Base-by-base conservation (phyloP, 1,284 basidiomycete species). In the Rhodotorula sp. region DNA sequence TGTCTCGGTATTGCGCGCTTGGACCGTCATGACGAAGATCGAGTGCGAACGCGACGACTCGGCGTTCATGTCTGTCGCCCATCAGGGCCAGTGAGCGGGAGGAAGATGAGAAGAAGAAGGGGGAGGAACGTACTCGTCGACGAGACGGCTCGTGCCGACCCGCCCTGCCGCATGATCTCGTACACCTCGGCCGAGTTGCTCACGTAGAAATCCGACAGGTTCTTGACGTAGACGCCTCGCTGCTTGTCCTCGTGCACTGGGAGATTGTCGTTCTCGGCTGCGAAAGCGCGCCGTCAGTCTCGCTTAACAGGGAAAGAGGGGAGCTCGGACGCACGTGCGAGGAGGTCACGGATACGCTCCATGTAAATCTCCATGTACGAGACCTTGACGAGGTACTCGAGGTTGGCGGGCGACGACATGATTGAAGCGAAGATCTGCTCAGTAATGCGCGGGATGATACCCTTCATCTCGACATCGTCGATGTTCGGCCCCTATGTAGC, bases 331-430 rank as follows among this genome's bases (percentile, higher is more conserved):
- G 81, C 82, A 97, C 95, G 97, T 70, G 94, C 91, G 68, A 99
- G 87, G 71, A 99, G 83, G 86, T 99, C 97, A 70, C 96, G 88
- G 78, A 99, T 95, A 76, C 90, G 88, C 83, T 99, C 97, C 81
- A 99, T 88, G 84, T 99, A 99, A 77, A 99, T 99, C 83, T 99
- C 97, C 94, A 99, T 97, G 83, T 99, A 99, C 50, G 94, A 97
- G 66, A 99, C 97, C 84, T 99, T 99, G 82, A 99, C 97, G 69
- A 98, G 88, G 82, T 99, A 99, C 82, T 99, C 97, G 74, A 99
- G 85, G 81, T 94, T 92, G 54, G 92, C 88, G 78, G 98, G 96
- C 67, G 95, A 97, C 78, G 92, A 89, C 76, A 97, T 89, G 81
- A 99, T 99, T 66, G 93, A 94, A 74, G 94, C 91, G 81, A 99